Evolutionary conservation across 2,329 filamentous ascomycete species (phyloP).

Genomic region (Fusarium heterosporum): DNA sequence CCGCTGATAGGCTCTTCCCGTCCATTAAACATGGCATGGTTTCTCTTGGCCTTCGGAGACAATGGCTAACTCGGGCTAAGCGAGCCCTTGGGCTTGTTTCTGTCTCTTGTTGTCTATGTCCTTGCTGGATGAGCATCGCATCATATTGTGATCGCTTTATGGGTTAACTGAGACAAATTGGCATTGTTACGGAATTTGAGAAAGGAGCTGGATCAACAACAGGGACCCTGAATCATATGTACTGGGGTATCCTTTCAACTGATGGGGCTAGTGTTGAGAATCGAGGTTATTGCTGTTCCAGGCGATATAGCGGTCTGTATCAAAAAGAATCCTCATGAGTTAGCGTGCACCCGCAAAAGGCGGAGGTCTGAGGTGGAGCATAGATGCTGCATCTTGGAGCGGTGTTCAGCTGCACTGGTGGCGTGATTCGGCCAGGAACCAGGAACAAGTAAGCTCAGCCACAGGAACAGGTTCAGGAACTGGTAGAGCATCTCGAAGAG

Average conservation of each 20-base stretch:
- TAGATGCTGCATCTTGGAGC: constrained; percentile 3
- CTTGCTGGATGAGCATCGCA: constrained; percentile 10
- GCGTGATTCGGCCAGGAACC: constrained; percentile 38
- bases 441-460: constrained; percentile 37
- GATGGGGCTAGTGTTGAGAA: constrained; percentile 15
- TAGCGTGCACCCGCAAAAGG: constrained; percentile 1
- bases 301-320: constrained; percentile 32
- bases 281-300: not conserved
- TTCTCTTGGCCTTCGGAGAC: constrained; percentile 22
- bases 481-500: constrained; percentile 16
- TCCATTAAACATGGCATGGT: constrained; percentile 24
- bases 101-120: constrained; percentile 23
- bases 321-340: constrained; percentile 9
- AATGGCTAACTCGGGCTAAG: constrained; percentile 24
- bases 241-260: not conserved
- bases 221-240: constrained; percentile 9
- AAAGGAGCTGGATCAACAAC: not conserved
- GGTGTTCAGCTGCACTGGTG: constrained; percentile 29
- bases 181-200: not conserved
- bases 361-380: constrained; percentile 28
- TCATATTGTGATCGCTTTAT: constrained; percentile 16
- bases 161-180: constrained; percentile 2
- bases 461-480: constrained; percentile 19
- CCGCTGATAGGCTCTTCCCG: constrained; percentile 43
- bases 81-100: constrained; percentile 36